Evolutionary conservation across 2,329 filamentous ascomycete species (phyloP), one percentile per base, ranked within the genome.

Genomic region (Colletotrichum sp.): DNA sequence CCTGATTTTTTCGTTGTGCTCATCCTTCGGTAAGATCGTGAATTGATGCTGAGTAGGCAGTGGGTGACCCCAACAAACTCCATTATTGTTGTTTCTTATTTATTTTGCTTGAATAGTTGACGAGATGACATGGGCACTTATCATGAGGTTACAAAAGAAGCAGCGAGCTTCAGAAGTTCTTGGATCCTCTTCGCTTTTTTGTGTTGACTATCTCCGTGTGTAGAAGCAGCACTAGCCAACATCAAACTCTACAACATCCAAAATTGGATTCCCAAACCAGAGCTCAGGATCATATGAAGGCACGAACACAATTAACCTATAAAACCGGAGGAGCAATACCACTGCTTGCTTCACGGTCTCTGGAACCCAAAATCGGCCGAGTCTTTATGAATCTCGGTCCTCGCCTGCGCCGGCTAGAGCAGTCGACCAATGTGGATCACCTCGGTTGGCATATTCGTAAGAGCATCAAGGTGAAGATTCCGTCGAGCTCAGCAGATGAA

Each of bases 401-500:
- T 38, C 18, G 12, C 38, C 18, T 6, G 38, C 38, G 38, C 2
- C 38, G 1, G 38, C 38, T 0, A n/a, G 18, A 48, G 3, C 18
- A n/a, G 18, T 48, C 3, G 38, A 48, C 3, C 1, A 48, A 6
- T 3, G 38, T 48, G 38, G 1, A 12, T 48, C 38, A 48, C 18
- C 38, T 48, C 1, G 38, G 5, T 12, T n/a, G 5, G 38, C 38
- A 48, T 6, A 6, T n/a, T 48, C 36, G 1, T 6, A 43, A 43
- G 16, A 43, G 36, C 7, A 43, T 1, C 8, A 6, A 5, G 4
- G 8, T 1, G 5, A 10, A 43, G 8, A 1, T 18, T 5, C 0
- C 16, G 1, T 6, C 5, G 16, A n/a, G 18, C 18, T 2, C 9
- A 43, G 9, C 18, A 18, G 8, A 10, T 43, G 38, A 10, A n/a